These are phyloP conservation scores for Botrytis cinerea DNA, from an alignment of 2,329 filamentous ascomycete genomes.

Conservation along the genomic window DNA sequence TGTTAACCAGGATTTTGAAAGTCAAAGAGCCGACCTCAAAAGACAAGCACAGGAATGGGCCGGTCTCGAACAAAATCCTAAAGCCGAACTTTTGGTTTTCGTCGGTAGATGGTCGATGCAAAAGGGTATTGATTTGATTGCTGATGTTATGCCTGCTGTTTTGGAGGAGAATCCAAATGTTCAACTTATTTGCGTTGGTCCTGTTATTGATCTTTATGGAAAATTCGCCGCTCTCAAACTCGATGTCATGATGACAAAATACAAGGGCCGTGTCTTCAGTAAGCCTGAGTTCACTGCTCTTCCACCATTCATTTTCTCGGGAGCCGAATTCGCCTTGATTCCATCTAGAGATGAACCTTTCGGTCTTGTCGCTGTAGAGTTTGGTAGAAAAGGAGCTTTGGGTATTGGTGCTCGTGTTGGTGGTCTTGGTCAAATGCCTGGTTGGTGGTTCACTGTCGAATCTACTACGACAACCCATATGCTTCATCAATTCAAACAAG, in stretches of 20 bases:
- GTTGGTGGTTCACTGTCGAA: slow-evolving; percentile 71
- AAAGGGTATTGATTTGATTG: slow-evolving; percentile 68
- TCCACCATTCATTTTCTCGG: slow-evolving; percentile 67
- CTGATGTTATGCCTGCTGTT: slow-evolving; percentile 65
- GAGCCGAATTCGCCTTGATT: slow-evolving; percentile 68
- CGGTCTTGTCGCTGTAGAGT: slow-evolving; percentile 68
- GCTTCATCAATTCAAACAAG: slow-evolving; percentile 64
- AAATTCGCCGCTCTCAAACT: slow-evolving; percentile 68
- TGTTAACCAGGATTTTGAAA: slow-evolving; percentile 58
- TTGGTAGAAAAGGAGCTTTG: slow-evolving; percentile 67
- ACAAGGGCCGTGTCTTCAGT: slow-evolving; percentile 66
- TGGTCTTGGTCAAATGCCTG: slow-evolving; percentile 69
- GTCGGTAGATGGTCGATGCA: slow-evolving; percentile 70
- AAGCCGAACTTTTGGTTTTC: slow-evolving; percentile 67
- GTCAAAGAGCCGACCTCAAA: slow-evolving; percentile 53
- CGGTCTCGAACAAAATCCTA: slow-evolving; percentile 59
- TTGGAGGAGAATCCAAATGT: slow-evolving; percentile 60
- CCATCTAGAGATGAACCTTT: slow-evolving; percentile 70
- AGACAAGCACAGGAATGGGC: slow-evolving; percentile 69
- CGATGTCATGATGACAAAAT: slow-evolving; percentile 61
- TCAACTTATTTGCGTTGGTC: slow-evolving; percentile 64
- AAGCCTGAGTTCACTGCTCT: slow-evolving; percentile 68
- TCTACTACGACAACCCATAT: slow-evolving; percentile 63
- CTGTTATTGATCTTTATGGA: slow-evolving; percentile 67
- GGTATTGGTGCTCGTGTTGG: slow-evolving; percentile 67